Percentiles rank a stretch among this genome's conserved stretches.
phyloP scores from a whole-genome alignment of 2,329 filamentous ascomycete species.

The Cladophialophora exuberans region DNA sequence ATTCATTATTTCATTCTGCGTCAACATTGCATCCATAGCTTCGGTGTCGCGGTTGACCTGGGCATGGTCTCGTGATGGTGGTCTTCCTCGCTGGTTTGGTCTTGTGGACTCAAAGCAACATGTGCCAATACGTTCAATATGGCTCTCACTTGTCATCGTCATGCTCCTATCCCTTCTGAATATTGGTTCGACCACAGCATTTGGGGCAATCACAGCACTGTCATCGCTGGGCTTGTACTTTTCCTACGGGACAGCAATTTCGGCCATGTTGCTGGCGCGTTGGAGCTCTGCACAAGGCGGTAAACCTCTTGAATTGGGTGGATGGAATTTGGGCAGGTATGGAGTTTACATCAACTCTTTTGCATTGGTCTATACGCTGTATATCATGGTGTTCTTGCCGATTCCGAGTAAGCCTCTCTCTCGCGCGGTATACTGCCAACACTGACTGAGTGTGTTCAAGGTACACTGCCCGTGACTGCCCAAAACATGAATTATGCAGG shows the following conservation, averaged over 20 bases:
- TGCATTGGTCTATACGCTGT: constrained; percentile 37
- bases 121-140: background rate
- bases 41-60: constrained; percentile 4
- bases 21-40: constrained; percentile 6
- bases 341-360: constrained; percentile 37
- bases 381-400: constrained; percentile 38
- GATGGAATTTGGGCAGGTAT: constrained; percentile 36
- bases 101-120: constrained; percentile 5
- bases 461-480: constrained; percentile 36
- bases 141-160: constrained; percentile 5
- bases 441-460: too few species aligned
- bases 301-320: constrained; percentile 29
- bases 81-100: constrained; percentile 1
- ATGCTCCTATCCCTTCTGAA: constrained; percentile 27
- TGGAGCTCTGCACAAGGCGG: background rate
- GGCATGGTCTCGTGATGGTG: constrained; percentile 4
- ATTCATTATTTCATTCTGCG: constrained; percentile 1
- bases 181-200: constrained; percentile 27
- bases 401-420: too few species aligned
- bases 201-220: constrained; percentile 31
- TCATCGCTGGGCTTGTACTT: constrained; percentile 46
- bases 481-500: constrained; percentile 38
- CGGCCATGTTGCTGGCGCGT: constrained; percentile 43
- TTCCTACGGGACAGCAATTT: constrained; percentile 51
- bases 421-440: too few species aligned